Evolutionary conservation across 2,329 filamentous ascomycete genomes (phyloP).

Genomic region (Colletotrichum lini): DNA sequence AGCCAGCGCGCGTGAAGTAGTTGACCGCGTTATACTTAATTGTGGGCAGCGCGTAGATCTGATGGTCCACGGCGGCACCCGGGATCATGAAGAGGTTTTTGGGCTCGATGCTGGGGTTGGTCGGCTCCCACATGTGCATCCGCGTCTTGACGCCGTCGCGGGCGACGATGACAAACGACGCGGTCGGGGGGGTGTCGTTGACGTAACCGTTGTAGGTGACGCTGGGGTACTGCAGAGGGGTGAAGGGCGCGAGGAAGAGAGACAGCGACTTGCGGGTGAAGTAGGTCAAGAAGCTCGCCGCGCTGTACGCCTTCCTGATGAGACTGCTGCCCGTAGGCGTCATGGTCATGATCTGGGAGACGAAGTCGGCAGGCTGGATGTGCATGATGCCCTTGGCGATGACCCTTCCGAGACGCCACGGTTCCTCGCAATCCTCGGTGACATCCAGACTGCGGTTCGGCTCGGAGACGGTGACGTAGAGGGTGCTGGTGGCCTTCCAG

Average conservation of each 20-base stretch:
- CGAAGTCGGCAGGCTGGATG: constrained; percentile 67
- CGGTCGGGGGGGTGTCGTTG: constrained; percentile 63
- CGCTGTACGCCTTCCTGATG: constrained; percentile 60
- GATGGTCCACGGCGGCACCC: constrained; percentile 74
- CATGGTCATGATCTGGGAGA: constrained; percentile 69
- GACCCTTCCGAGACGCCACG: constrained; percentile 58
- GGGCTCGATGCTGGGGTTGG: constrained; percentile 52
- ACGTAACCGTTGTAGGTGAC: constrained; percentile 64
- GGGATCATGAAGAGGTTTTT: constrained; percentile 73
- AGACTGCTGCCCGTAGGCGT: constrained; percentile 64
- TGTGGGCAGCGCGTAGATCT: constrained; percentile 74
- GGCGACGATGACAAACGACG: constrained; percentile 63
- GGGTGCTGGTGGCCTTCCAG: constrained; percentile 73
- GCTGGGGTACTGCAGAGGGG: constrained; percentile 68
- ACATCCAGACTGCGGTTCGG: constrained; percentile 45
- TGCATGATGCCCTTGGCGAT: constrained; percentile 73
- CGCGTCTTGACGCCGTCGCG: constrained; percentile 66
- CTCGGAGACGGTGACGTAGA: constrained; percentile 73
- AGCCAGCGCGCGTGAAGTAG: constrained; percentile 73
- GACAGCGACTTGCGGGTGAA: constrained; percentile 68
- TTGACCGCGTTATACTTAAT: constrained; percentile 75
- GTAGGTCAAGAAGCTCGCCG: constrained; percentile 67
- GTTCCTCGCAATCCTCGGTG: constrained; percentile 53
- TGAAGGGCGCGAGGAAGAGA: constrained; percentile 69
- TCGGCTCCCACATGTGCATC: constrained; percentile 72